Percentiles rank a stretch among this genome's conserved stretches.
These are phyloP conservation scores for Asclepias syriaca DNA, from an alignment of 257 asterid genomes.

Conservation along the genomic window DNA sequence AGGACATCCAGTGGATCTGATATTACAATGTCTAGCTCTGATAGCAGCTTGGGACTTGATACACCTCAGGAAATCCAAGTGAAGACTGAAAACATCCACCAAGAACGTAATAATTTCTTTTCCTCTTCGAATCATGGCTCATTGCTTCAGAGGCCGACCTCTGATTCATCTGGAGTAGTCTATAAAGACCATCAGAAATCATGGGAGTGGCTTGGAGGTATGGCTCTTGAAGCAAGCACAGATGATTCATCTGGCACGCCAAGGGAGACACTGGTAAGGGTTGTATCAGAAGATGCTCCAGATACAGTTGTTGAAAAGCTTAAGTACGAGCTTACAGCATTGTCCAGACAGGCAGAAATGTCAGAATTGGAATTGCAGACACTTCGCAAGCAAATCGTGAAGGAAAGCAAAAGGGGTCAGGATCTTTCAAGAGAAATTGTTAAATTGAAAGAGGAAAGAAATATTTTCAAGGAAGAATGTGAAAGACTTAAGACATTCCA, in stretches of 20 bases:
- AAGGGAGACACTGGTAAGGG: constrained; percentile 38
- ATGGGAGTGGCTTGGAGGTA: constrained; percentile 68
- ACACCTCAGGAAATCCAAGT: constrained; percentile 49
- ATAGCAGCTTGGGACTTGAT: constrained; percentile 67
- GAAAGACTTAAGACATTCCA: constrained; percentile 41
- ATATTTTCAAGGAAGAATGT: constrained; percentile 55
- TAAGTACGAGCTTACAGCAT: constrained; percentile 57
- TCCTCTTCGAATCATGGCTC: constrained; percentile 25
- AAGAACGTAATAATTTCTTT: constrained; percentile 23
- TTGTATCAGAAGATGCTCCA: constrained; percentile 37
- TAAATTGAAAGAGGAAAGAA: constrained; percentile 78
- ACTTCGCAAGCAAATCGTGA: constrained; percentile 91
- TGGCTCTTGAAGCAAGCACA: constrained; percentile 56
- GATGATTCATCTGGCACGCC: constrained; percentile 77
- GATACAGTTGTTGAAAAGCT: constrained; percentile 58
- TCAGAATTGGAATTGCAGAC: constrained; percentile 90
- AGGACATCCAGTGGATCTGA: constrained; percentile 84
- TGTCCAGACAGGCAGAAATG: constrained; percentile 78
- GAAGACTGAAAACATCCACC: constrained; percentile 30
- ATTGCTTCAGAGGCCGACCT: constrained; percentile 24
- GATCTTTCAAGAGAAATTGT: constrained; percentile 65
- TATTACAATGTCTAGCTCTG: constrained; percentile 74
- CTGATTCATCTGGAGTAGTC: constrained; percentile 23
- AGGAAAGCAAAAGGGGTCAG: constrained; percentile 73
- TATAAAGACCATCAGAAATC: constrained; percentile 34